Conservation (phyloP, 202 grass and related monocot genomes). For the Musa balbisiana region DNA sequence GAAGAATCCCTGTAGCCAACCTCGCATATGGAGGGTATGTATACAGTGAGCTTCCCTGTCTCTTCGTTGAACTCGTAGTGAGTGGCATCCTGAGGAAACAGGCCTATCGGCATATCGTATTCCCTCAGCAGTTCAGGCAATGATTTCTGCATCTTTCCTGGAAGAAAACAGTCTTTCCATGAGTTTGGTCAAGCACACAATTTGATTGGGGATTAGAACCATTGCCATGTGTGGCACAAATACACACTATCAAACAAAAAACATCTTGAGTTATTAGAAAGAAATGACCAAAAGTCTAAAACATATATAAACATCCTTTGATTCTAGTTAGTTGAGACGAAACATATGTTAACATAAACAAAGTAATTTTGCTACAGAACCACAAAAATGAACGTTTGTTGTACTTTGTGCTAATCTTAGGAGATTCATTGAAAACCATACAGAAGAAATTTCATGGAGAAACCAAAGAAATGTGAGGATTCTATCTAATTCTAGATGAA, state of each 20-base stretch:
- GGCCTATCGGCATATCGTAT: conserved; percentile 70
- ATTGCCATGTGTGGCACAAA: too few relatives aligned
- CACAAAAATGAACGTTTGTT: background rate
- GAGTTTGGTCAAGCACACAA: background rate
- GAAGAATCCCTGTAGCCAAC: conserved; percentile 95
- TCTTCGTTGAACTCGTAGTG: conserved; percentile 96
- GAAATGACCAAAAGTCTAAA: background rate
- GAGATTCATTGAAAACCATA: background rate
- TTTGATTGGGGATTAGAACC: too few relatives aligned
- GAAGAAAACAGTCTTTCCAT: background rate
- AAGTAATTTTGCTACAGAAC: too few relatives aligned
- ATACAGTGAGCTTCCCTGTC: conserved; percentile 75
- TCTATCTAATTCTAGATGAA: background rate
- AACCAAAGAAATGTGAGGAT: background rate
- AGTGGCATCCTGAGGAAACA: conserved; percentile 79
- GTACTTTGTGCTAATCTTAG: background rate
- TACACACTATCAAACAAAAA: background rate
- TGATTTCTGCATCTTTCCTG: conserved; percentile 96
- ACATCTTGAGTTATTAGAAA: too few relatives aligned
- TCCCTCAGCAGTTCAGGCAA: conserved; percentile 76
- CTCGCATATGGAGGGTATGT: conserved; percentile 63
- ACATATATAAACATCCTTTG: too few relatives aligned
- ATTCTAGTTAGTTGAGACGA: background rate
- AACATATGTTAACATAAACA: too few relatives aligned
- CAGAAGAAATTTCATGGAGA: background rate